Conservation (phyloP, 176 grass and related monocot species). For the Zea mays region DNA sequence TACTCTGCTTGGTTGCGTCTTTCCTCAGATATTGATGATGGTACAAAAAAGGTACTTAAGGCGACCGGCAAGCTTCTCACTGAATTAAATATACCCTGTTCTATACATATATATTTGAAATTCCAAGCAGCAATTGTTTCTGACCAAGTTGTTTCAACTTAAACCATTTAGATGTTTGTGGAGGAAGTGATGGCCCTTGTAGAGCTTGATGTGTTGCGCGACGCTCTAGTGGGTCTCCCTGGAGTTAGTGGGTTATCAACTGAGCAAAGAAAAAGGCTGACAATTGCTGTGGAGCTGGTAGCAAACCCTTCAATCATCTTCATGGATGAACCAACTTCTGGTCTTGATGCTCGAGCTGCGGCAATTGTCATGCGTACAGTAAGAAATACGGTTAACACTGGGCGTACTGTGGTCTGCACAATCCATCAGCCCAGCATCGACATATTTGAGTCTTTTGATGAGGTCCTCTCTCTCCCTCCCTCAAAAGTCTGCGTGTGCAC, state of each 20-base stretch:
- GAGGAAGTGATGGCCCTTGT: slow-evolving; percentile 91
- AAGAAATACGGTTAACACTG: slow-evolving; percentile 93
- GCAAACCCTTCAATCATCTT: slow-evolving; percentile 94
- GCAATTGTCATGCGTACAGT: slow-evolving; percentile 96
- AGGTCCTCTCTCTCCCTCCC: slow-evolving; percentile 46
- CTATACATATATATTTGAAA: slow-evolving; percentile 18
- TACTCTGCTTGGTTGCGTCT: slow-evolving; percentile 92
- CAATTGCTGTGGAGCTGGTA: slow-evolving; percentile 84
- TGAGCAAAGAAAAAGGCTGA: slow-evolving; percentile 86
- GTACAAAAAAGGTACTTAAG: slow-evolving; percentile 49
- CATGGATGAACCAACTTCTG: slow-evolving; percentile 98
- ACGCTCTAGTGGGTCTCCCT: slow-evolving; percentile 84
- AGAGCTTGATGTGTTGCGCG: slow-evolving; percentile 68
- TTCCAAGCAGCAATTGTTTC: slow-evolving; percentile 5
- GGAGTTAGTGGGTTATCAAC: slow-evolving; percentile 77
- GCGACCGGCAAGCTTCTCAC: background rate
- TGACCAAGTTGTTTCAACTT: background rate
- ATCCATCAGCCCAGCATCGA: slow-evolving; percentile 98
- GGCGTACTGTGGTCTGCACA: slow-evolving; percentile 91
- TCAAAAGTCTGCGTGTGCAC: background rate
- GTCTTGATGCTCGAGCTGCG: slow-evolving; percentile 87
- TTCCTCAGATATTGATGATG: slow-evolving; percentile 54
- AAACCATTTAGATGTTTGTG: slow-evolving; percentile 65
- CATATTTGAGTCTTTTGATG: slow-evolving; percentile 97
- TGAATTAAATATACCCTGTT: background rate